Evolutionary conservation across 1,284 basidiomycete species (phyloP), one percentile per base, ranked within the genome.

Genomic region (Moesziomyces antarcticus): DNA sequence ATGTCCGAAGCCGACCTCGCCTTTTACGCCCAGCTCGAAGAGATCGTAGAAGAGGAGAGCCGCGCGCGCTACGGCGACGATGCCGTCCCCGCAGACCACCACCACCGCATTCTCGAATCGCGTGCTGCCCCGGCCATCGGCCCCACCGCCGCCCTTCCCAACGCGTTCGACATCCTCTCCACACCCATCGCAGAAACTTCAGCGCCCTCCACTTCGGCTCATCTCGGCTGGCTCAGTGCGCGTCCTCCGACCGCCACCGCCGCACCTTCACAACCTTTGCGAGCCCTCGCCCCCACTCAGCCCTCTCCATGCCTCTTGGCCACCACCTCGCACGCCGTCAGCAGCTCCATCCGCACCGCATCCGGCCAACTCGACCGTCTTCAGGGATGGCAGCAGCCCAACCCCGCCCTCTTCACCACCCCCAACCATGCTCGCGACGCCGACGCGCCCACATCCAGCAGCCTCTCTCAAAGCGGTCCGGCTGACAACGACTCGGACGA

Each of bases 21-120:
- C 40, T 79, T 79, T 48, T 79, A 79, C 40, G 60, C 62, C 6
- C 73, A 77, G 59, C 66, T 79, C 43, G 76, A 79, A 25, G 73
- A 75, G 58, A 77, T 80, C 43, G 79, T 80, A 30, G 61, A 62
- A 25, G 78, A 78, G 41, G 70, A 73, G 52, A 70, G 59, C 33
- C 50, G 56, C 25, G 73, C 66, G 22, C 60, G 75, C 5, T 75
- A 75, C 30, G 75, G 75, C 21, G 72, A 73, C 44, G 62, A 61
- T 44, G 25, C 52, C 20, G 52, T 50, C 20, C 14, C 24, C 11
- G 33, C 49, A 16, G 68, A 60, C 30, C 50, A 61, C 11, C 50
- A 61, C 11, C 22, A n/a, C 21, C 41, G 21, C 24, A 27, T 45
- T 16, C 7, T 33, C 27, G 27, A 16, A 0, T 21, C 50, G 13